These are phyloP conservation scores for Prunus armeniaca DNA, from an alignment of 306 rosid genomes.

Conservation along the genomic window DNA sequence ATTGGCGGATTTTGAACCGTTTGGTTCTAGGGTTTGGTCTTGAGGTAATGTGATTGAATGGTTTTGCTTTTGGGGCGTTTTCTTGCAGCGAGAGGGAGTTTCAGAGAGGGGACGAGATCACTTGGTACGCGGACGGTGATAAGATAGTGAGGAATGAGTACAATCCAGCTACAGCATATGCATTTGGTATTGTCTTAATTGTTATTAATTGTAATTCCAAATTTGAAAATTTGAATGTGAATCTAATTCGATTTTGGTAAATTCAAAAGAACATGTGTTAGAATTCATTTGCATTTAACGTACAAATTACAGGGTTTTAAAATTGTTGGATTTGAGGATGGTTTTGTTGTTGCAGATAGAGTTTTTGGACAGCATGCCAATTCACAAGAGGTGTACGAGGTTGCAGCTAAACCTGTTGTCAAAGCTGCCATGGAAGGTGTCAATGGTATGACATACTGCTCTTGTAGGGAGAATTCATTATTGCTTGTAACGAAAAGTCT, in stretches of 20 bases:
- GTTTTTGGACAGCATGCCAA: conserved; percentile 88
- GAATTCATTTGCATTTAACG: conserved; percentile 12
- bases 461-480: background rate
- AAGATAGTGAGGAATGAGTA: conserved; percentile 86
- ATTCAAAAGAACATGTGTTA: background rate
- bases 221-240: conserved; percentile 18
- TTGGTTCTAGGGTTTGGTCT: conserved; percentile 23
- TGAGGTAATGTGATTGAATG: conserved; percentile 31
- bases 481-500: background rate
- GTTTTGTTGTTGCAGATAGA: conserved; percentile 65
- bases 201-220: background rate
- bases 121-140: conserved; percentile 97
- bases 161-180: conserved; percentile 90
- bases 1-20: conserved; percentile 22
- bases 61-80: conserved; percentile 26
- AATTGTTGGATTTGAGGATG: conserved; percentile 28
- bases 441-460: conserved; percentile 54
- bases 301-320: conserved; percentile 20
- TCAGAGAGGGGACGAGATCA: conserved; percentile 88
- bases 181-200: conserved; percentile 64
- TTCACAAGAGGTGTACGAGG: conserved; percentile 89
- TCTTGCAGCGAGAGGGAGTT: conserved; percentile 95
- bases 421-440: conserved; percentile 99
- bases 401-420: conserved; percentile 94
- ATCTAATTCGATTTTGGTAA: conserved; percentile 15